phyloP scores from a whole-genome alignment of 176 grass and related monocot species.

The Carex parvula region DNA sequence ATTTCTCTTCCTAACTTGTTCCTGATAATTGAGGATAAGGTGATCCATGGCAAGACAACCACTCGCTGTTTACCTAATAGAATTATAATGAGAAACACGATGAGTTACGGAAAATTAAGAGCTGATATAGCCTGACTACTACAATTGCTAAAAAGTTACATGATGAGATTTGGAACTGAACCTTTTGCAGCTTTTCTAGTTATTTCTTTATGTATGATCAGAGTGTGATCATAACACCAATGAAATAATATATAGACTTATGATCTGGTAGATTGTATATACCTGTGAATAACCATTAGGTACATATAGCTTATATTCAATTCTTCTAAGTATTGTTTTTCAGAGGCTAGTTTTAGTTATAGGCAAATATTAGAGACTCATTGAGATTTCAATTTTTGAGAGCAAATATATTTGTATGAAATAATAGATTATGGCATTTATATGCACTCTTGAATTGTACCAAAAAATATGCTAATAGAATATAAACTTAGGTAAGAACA shows the following conservation, averaged over 20 bases:
- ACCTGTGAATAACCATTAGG: too few species aligned
- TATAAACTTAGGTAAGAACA: background rate
- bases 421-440: too few species aligned
- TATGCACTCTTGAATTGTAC: background rate
- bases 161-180: background rate
- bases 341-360: too few species aligned
- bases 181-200: background rate
- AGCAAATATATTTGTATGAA: too few species aligned
- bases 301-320: too few species aligned
- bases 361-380: too few species aligned
- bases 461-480: background rate
- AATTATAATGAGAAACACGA: background rate
- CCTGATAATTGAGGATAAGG: conserved; percentile 15
- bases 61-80: conserved; percentile 43
- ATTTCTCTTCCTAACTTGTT: conserved; percentile 1
- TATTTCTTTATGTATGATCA: too few species aligned
- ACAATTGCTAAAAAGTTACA: background rate
- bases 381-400: too few species aligned
- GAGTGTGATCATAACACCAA: too few species aligned
- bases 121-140: background rate
- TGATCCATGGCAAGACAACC: conserved; percentile 49
- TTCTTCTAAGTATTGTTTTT: too few species aligned
- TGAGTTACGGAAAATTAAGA: background rate
- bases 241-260: too few species aligned
- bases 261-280: too few species aligned